These are phyloP conservation scores for Pichia sp. DNA, from an alignment of 1,139 yeast genomes.

Conservation along the genomic window DNA sequence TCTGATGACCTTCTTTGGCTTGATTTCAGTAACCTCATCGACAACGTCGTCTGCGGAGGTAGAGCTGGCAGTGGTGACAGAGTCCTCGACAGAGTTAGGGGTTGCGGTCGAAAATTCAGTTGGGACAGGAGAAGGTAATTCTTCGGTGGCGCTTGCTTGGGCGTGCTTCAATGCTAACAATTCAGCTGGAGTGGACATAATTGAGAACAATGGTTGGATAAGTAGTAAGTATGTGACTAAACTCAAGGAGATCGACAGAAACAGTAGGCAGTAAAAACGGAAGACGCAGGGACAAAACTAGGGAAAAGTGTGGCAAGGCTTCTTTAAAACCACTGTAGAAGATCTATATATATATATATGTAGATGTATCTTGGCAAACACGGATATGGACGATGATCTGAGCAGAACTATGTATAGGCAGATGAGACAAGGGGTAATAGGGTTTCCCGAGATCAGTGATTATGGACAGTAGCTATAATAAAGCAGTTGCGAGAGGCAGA, in stretches of 20 bases:
- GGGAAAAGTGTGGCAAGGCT: not conserved
- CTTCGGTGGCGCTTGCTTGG: constrained; percentile 21
- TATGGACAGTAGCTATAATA: no score
- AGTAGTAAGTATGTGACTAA: not conserved
- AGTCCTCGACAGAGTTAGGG: constrained; percentile 9
- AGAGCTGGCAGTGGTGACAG: constrained; percentile 18
- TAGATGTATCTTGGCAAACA: not conserved
- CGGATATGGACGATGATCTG: not conserved
- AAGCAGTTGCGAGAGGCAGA: no score
- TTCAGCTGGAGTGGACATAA: constrained; percentile 59
- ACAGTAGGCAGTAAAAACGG: constrained; percentile 3
- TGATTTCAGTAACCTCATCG: not conserved
- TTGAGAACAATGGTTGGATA: not conserved
- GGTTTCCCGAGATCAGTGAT: no score
- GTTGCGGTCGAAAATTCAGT: constrained; percentile 4
- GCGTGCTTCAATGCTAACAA: constrained; percentile 40
- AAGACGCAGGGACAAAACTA: constrained; percentile 1
- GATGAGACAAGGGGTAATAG: not conserved
- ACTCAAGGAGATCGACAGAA: not conserved
- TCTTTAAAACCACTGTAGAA: not conserved
- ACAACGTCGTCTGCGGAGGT: constrained; percentile 7
- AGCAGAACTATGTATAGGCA: not conserved
- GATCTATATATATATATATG: not conserved
- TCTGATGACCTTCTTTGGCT: constrained; percentile 21
- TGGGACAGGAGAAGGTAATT: constrained; percentile 18